Conservation (phyloP, 1,284 basidiomycete genomes). For the Boletus mariae region DNA sequence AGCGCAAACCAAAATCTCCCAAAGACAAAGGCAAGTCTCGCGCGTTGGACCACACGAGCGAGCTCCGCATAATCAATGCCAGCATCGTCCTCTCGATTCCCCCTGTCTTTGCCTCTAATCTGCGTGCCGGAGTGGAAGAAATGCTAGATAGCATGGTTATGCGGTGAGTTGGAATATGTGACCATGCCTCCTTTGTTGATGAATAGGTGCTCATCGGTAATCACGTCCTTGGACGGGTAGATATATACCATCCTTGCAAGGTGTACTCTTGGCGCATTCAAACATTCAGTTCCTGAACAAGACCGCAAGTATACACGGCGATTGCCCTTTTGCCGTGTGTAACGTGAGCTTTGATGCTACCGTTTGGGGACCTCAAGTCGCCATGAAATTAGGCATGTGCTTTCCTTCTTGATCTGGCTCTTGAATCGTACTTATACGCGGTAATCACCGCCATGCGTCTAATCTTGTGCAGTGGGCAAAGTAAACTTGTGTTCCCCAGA, state of each 20-base stretch:
- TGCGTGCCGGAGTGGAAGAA: conserved; percentile 74
- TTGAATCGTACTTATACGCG: background rate
- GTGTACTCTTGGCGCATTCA: conserved; percentile 87
- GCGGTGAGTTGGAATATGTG: conserved; percentile 57
- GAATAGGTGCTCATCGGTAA: conserved; percentile 4
- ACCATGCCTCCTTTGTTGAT: background rate
- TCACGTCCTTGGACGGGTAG: conserved; percentile 39
- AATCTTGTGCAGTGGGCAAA: conserved; percentile 60
- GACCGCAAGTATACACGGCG: conserved; percentile 72
- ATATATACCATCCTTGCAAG: conserved; percentile 84
- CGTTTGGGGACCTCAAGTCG: conserved; percentile 87
- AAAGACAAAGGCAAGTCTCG: conserved; percentile 43
- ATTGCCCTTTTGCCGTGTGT: conserved; percentile 85
- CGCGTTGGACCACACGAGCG: conserved; percentile 34
- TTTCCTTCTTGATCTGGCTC: background rate
- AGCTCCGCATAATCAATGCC: conserved; percentile 68
- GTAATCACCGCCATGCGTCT: background rate
- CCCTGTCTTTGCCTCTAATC: conserved; percentile 74
- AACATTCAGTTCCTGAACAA: conserved; percentile 68
- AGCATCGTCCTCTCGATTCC: conserved; percentile 76
- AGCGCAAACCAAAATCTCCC: conserved; percentile 6
- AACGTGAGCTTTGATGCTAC: conserved; percentile 78
- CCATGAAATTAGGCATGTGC: conserved; percentile 76
- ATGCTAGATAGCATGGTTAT: conserved; percentile 91
- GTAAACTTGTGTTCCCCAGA: conserved; percentile 92